Base-by-base conservation (phyloP, 768 basidiomycete genomes). In the Amanita muscaria region DNA sequence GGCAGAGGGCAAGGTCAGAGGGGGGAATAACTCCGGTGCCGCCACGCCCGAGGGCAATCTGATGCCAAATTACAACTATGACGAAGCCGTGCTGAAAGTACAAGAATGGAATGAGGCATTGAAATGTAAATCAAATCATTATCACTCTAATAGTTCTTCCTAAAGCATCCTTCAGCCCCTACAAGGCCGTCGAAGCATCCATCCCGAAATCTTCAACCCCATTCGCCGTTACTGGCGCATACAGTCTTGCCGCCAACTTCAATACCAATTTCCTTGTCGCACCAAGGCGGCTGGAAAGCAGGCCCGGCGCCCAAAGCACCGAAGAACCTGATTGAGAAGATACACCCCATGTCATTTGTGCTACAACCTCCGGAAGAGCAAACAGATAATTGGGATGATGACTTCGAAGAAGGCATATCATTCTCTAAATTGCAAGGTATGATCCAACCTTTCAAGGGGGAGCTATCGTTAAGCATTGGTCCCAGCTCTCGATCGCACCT, bases 81-180 rank as follows among this genome's bases (percentile, higher is more conserved):
- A 98, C 51, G 89, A 97, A 56, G 91, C 88, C 15, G 88, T 99
- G 25, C 70, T 90, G 53, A 82, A 88, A 59, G 94, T 99, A 19
- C 94, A 97, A 62, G 90, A 97, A 62, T 99, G 94, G 93, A 99
- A 99, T 56, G 89, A 97, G 60, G 94, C 93, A 1, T 67, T 98
- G 47, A 91, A 88, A 64, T 91, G 89, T 92, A 59, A 40, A 63
- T 63, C 16, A 35, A 52, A 41, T 9, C 34, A 42, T 12, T 40
- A 14, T 29, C 27, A 32, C 27, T 38, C 51, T 44, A 44, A 51
- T 36, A 46, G 44, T 25, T 33, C 40, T 47, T 53, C 11, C 30
- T 44, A 12, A 46, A 47, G 33, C 36, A 45, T 36, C 22, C 25
- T 18, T 44, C 25, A 88, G 86, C 86, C 16, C 86, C 86, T 24